Evolutionary conservation across 2,329 filamentous ascomycete genomes (phyloP).

Genomic region (Huntiella omanensis): DNA sequence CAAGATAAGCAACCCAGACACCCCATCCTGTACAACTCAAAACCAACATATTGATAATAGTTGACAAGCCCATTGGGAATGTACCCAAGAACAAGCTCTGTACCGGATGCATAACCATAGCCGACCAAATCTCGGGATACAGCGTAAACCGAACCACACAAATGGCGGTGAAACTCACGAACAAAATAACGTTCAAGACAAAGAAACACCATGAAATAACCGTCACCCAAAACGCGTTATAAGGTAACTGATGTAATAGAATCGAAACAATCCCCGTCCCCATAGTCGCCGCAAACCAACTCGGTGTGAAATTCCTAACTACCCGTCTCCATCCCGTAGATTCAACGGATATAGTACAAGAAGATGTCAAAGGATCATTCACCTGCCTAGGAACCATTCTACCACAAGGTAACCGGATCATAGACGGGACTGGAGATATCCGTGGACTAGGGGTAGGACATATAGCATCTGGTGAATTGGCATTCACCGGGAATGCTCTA

Average conservation of each 20-base stretch:
- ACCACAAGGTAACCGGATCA: constrained; percentile 6
- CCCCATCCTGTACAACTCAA: constrained; percentile 46
- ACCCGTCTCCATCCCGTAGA: constrained; percentile 25
- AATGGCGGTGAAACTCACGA: constrained; percentile 32
- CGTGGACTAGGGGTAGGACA: not conserved
- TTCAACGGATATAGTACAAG: constrained; percentile 12
- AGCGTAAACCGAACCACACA: constrained; percentile 41
- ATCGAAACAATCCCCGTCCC: constrained; percentile 50
- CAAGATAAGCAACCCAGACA: constrained; percentile 31
- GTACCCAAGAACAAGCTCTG: constrained; percentile 52
- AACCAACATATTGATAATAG: constrained; percentile 47
- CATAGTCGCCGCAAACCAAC: constrained; percentile 45
- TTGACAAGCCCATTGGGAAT: constrained; percentile 50
- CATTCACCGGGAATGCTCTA: too few relatives aligned
- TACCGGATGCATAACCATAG: constrained; percentile 46
- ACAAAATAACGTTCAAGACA: constrained; percentile 37
- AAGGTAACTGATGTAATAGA: constrained; percentile 42
- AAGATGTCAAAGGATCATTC: not conserved
- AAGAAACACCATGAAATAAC: constrained; percentile 44
- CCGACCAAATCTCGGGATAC: constrained; percentile 45
- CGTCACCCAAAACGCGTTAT: constrained; percentile 36
- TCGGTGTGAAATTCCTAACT: constrained; percentile 32
- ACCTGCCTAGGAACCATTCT: not conserved
- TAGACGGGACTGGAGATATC: not conserved
- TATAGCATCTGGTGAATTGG: not conserved